A percentile compares a stretch with the other conserved stretches of the same genome.
Evolutionary conservation across 2,329 filamentous ascomycete species (phyloP).

Genomic region (Arthrobotrys pseudoclavata): DNA sequence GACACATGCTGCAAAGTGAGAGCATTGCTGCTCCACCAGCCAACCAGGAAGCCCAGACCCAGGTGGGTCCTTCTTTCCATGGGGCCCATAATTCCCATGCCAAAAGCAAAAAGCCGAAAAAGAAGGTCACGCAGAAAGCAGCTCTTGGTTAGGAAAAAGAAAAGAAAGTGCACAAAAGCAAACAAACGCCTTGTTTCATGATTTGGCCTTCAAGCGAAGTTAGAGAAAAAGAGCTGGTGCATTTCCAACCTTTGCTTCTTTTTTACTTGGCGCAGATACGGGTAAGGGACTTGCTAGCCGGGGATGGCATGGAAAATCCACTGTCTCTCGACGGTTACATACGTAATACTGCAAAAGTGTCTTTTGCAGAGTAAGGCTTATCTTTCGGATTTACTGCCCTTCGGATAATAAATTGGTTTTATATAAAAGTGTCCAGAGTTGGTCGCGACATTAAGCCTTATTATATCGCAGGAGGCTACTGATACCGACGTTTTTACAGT

Average conservation of each 20-base stretch:
- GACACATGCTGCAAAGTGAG: constrained; percentile 34
- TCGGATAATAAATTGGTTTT: constrained; percentile 1
- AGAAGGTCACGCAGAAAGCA: constrained; percentile 34
- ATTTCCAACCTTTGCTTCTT: constrained; percentile 34
- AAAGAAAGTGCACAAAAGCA: constrained; percentile 46
- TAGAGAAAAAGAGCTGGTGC: constrained; percentile 51
- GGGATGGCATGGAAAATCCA: constrained; percentile 18
- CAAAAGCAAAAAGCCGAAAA: constrained; percentile 36
- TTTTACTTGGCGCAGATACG: constrained; percentile 44
- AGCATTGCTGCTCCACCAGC: constrained; percentile 39
- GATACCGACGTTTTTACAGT: constrained; percentile 16
- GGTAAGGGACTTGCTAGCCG: constrained; percentile 49
- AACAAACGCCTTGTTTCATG: constrained; percentile 59
- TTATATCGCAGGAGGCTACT: constrained; percentile 14
- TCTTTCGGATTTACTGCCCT: constrained; percentile 9
- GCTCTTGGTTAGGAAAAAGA: constrained; percentile 27
- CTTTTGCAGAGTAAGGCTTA: not conserved
- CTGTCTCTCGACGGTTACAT: constrained; percentile 14
- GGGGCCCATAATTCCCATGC: constrained; percentile 18
- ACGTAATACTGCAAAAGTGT: constrained; percentile 10
- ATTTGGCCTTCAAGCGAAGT: constrained; percentile 57
- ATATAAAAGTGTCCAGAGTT: constrained; percentile 13
- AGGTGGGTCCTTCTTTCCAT: constrained; percentile 41
- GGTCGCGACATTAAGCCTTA: constrained; percentile 7
- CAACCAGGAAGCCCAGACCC: constrained; percentile 53